These are phyloP conservation scores for Dryas integrifolia DNA, from an alignment of 331 rosid genomes.

Conservation along the genomic window DNA sequence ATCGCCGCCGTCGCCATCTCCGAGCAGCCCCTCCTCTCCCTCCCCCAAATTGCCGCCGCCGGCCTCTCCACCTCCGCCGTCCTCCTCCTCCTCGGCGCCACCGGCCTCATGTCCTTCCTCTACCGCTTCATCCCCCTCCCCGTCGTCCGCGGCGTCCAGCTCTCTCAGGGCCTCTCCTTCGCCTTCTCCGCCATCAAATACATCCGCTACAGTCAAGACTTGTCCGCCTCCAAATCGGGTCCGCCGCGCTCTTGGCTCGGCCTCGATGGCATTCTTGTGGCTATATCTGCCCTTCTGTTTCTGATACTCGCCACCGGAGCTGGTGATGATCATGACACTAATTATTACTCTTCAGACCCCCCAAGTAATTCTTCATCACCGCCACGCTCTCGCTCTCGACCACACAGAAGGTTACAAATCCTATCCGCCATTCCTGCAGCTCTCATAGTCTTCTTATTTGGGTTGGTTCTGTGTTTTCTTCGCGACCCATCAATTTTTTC, in stretches of 20 bases:
- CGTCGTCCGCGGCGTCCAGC: conserved; percentile 86
- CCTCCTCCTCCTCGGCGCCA: conserved; percentile 54
- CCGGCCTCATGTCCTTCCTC: conserved; percentile 77
- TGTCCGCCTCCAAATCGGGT: conserved; percentile 45
- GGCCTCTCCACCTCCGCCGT: conserved; percentile 71
- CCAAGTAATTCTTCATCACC: no score
- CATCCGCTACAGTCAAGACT: conserved; percentile 58
- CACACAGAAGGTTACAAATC: conserved; percentile 28
- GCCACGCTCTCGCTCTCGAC: no score
- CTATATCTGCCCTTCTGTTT: conserved; percentile 47
- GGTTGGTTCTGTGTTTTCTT: conserved; percentile 51
- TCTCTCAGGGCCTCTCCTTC: conserved; percentile 78
- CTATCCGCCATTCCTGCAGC: conserved; percentile 59
- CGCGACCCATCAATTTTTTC: conserved; percentile 52
- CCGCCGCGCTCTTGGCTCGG: conserved; percentile 58
- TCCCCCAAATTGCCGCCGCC: conserved; percentile 72
- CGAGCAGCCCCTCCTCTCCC: conserved; percentile 58
- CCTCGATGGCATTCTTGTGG: conserved; percentile 56
- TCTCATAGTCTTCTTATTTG: conserved; percentile 56
- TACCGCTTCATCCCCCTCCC: conserved; percentile 75
- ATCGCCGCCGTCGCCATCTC: conserved; percentile 85
- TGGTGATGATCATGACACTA: conserved; percentile 32
- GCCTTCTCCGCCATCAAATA: conserved; percentile 75
- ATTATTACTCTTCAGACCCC: no score
- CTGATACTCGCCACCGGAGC: conserved; percentile 65